A percentile compares a stretch with the other conserved stretches of the same genome.
These are phyloP conservation scores for Eucalyptus polyanthemos DNA, from an alignment of 345 rosid genomes.

Conservation along the genomic window DNA sequence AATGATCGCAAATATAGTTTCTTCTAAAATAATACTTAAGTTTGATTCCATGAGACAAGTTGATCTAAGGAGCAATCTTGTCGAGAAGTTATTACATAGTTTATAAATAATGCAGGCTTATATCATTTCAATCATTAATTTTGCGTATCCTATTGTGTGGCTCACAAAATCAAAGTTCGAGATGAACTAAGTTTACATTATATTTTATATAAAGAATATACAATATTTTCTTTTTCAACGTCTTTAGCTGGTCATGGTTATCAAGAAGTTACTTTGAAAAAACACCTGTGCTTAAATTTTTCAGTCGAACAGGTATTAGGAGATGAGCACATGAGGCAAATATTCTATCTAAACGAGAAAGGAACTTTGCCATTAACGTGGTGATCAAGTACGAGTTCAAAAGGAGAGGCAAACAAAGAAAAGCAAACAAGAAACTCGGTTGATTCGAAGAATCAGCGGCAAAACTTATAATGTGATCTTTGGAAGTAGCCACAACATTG, in stretches of 20 bases:
- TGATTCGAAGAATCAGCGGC: background rate
- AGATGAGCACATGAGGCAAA: background rate
- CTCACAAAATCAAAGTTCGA: background rate
- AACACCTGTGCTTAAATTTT: background rate
- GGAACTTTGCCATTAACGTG: background rate
- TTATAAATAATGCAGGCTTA: fast-evolving
- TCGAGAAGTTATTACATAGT: background rate
- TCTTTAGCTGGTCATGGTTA: background rate
- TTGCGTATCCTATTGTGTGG: fast-evolving
- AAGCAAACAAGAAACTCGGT: background rate
- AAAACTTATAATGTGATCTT: background rate
- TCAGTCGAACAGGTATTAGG: background rate
- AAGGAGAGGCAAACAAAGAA: background rate
- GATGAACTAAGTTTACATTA: background rate
- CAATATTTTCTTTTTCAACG: background rate
- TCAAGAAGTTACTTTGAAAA: background rate
- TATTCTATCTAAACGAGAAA: background rate
- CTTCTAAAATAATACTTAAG: background rate
- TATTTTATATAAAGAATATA: background rate
- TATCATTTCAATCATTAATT: background rate
- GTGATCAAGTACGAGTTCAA: background rate
- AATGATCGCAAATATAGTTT: background rate
- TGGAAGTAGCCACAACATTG: background rate
- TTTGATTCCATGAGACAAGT: background rate
- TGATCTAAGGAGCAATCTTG: background rate